Evolutionary conservation across 192 early-diverging fungal genomes (phyloP).

Genomic region (Haplosporangium gracile): DNA sequence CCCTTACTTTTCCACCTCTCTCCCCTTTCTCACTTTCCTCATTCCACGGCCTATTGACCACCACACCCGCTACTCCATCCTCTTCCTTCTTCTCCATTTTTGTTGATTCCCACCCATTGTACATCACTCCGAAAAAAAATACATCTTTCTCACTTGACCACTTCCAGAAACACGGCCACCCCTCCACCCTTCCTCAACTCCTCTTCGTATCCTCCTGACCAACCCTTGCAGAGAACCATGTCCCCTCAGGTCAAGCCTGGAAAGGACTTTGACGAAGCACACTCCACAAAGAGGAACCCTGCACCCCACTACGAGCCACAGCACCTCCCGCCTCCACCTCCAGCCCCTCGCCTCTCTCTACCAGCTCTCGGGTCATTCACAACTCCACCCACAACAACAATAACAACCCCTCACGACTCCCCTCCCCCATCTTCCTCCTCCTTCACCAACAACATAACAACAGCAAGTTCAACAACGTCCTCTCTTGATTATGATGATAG

Average conservation of each 20-base stretch:
- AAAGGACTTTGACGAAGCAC: slow-evolving; percentile 1
- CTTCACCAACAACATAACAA: neutral
- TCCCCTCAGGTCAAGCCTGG: neutral
- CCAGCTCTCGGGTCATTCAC: neutral
- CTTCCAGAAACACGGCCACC: too few relatives aligned
- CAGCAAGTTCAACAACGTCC: neutral
- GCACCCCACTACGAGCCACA: neutral
- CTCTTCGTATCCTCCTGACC: neutral
- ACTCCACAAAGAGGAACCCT: neutral
- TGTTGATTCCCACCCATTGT: too few relatives aligned
- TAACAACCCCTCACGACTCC: neutral
- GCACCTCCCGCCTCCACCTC: neutral
- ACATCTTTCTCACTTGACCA: too few relatives aligned
- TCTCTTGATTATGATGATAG: neutral
- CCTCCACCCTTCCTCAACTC: neutral
- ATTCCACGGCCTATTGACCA: too few relatives aligned
- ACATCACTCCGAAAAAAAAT: too few relatives aligned
- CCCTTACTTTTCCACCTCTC: neutral
- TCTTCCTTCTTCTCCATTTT: too few relatives aligned
- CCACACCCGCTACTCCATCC: too few relatives aligned
- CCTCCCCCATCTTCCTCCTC: neutral
- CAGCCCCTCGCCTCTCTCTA: neutral
- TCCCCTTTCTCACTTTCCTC: neutral
- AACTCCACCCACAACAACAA: neutral
- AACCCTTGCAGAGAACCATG: neutral